Conservation (phyloP, 495 filamentous ascomycete genomes). For the Extremus antarcticus region DNA sequence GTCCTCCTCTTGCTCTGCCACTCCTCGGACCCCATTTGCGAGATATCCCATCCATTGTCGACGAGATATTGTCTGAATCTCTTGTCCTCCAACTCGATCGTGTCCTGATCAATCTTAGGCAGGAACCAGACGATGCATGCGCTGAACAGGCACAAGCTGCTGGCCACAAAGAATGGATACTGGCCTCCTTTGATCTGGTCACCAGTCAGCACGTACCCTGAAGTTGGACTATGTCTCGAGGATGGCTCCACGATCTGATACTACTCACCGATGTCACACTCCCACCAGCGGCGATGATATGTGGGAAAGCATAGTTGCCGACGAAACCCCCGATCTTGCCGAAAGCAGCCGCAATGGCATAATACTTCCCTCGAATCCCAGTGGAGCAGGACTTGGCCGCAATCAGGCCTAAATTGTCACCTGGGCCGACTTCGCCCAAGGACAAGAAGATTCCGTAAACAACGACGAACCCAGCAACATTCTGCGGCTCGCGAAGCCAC, state of each 20-base stretch:
- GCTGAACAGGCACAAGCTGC: conserved; percentile 25
- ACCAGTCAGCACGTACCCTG: too few relatives aligned
- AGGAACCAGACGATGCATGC: conserved; percentile 24
- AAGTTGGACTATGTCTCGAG: too few relatives aligned
- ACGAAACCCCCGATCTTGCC: conserved; percentile 88
- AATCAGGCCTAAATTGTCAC: conserved; percentile 81
- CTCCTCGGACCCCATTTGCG: conserved; percentile 9
- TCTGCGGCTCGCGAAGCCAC: conserved; percentile 45
- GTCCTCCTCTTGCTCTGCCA: not conserved
- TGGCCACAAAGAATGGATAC: conserved; percentile 45
- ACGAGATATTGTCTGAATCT: conserved; percentile 19
- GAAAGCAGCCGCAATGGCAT: conserved; percentile 72
- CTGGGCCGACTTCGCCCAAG: conserved; percentile 77
- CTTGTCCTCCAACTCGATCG: conserved; percentile 29
- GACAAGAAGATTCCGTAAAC: conserved; percentile 73
- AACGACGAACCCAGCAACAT: conserved; percentile 67
- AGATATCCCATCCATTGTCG: conserved; percentile 20
- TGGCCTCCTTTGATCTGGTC: conserved; percentile 51
- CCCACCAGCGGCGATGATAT: conserved; percentile 64
- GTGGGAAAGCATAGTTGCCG: conserved; percentile 50
- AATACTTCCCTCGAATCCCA: conserved; percentile 79
- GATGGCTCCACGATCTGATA: too few relatives aligned
- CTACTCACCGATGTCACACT: too few relatives aligned
- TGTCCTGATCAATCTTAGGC: conserved; percentile 31
- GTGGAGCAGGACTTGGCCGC: conserved; percentile 84